Percentiles rank a stretch among this genome's conserved stretches.
phyloP scores from a whole-genome alignment of 768 basidiomycete species.

The Hericium alpestre region DNA sequence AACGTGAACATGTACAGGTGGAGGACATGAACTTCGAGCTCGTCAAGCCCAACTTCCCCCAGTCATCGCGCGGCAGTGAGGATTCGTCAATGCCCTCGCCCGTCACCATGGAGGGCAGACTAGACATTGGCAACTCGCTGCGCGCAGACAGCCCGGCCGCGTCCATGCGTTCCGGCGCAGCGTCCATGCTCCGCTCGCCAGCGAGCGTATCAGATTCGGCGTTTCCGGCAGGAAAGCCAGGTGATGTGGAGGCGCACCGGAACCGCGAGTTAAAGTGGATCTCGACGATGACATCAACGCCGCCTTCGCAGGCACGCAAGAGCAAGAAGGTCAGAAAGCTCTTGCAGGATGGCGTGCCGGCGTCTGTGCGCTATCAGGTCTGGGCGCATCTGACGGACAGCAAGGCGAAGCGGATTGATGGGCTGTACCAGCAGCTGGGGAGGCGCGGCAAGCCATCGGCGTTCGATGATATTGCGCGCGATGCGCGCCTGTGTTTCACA shows the following conservation, averaged over 20 bases:
- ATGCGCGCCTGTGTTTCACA: slow-evolving; percentile 42
- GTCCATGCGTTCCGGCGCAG: slow-evolving; percentile 16
- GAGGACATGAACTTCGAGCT: slow-evolving; percentile 78
- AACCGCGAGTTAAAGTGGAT: slow-evolving; percentile 75
- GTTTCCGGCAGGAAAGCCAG: neutral
- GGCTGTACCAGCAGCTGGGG: slow-evolving; percentile 57
- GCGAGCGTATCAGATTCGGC: slow-evolving; percentile 6
- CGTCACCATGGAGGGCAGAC: neutral
- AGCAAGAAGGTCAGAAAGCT: slow-evolving; percentile 72
- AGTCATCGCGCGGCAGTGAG: slow-evolving; percentile 34
- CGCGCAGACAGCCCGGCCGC: slow-evolving; percentile 22
- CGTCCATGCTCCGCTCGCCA: slow-evolving; percentile 10
- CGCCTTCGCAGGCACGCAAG: slow-evolving; percentile 58
- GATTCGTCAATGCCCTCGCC: slow-evolving; percentile 30
- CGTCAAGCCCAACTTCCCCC: slow-evolving; percentile 47
- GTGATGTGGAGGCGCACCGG: slow-evolving; percentile 47
- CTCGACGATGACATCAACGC: slow-evolving; percentile 41
- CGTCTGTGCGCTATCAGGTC: slow-evolving; percentile 73
- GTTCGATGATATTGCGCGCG: slow-evolving; percentile 46
- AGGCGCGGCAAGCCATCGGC: slow-evolving; percentile 41
- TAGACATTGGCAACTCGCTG: slow-evolving; percentile 3
- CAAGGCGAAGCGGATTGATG: slow-evolving; percentile 56
- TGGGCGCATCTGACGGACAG: slow-evolving; percentile 77
- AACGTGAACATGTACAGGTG: slow-evolving; percentile 42
- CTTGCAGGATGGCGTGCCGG: slow-evolving; percentile 66